Conservation (phyloP, 768 basidiomycete species). For the Auricularia auricula-judae region DNA sequence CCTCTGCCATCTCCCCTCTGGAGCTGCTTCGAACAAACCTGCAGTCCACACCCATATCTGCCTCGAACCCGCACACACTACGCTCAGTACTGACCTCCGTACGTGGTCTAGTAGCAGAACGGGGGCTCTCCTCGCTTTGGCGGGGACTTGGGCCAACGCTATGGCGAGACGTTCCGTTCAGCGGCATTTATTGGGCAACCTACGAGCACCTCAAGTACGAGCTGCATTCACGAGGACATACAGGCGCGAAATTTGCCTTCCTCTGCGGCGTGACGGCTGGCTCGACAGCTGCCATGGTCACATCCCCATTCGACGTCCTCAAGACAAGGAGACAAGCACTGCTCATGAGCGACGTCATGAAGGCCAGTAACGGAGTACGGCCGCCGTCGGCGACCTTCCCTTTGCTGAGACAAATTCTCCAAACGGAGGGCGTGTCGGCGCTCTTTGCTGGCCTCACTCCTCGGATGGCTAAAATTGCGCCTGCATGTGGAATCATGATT, state of each 20-base stretch:
- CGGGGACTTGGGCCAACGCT: conserved; percentile 84
- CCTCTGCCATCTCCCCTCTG: conserved; percentile 72
- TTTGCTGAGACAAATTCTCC: conserved; percentile 56
- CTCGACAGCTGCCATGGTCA: conserved; percentile 73
- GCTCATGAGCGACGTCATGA: conserved; percentile 39
- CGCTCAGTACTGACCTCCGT: conserved; percentile 61
- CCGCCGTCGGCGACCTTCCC: conserved; percentile 42
- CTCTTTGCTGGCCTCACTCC: conserved; percentile 80
- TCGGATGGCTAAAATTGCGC: conserved; percentile 89
- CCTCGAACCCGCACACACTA: conserved; percentile 63
- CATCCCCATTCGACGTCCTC: conserved; percentile 92
- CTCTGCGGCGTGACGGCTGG: conserved; percentile 86
- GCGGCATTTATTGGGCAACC: conserved; percentile 92
- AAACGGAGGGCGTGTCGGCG: conserved; percentile 66
- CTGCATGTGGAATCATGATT: conserved; percentile 98
- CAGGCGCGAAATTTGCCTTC: conserved; percentile 66
- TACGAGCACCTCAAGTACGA: conserved; percentile 74
- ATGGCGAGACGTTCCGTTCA: conserved; percentile 97
- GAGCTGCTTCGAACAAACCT: conserved; percentile 92
- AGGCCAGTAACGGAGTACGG: conserved; percentile 24
- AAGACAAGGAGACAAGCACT: conserved; percentile 90
- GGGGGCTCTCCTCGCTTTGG: conserved; percentile 73
- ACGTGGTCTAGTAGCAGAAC: conserved; percentile 40
- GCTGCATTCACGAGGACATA: conserved; percentile 40
- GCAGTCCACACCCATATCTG: conserved; percentile 71